Evolutionary conservation across 257 asterid species (phyloP), one percentile per base, ranked within the genome.

Genomic region (Przewalskia tangutica): DNA sequence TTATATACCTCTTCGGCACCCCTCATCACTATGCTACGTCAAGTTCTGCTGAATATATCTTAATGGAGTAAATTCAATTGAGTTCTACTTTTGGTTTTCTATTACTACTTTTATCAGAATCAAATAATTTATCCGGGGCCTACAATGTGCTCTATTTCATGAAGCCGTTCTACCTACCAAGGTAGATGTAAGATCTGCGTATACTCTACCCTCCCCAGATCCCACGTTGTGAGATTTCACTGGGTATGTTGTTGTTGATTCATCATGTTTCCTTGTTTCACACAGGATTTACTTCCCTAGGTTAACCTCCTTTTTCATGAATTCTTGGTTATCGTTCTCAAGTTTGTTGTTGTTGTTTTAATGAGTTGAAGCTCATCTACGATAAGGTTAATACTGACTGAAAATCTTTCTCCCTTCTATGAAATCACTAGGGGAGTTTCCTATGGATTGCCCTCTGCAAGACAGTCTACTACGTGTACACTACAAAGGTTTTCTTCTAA

Each of bases 381-480:
- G 1, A 7, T 50, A 46, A 7, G 60, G 68, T 85, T 75, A 56
- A 86, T 59, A 48, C 6, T 38, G 53, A 34, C 40, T 83, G 77
- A 50, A 58, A 50, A 82, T 77, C 75, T 82, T 87, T 84, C 77
- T 67, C 51, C 44, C 27, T 83, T 82, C 55, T 84, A 40, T 82
- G 86, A 60, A 78, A 89, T 86, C 84, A 81, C 73, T 85, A 96
- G 99, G 99, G 86, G 98, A 96, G 75, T 96, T 96, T 89, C 99
- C 99, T 6, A 94, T 96, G 99, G 98, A 92, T 88, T 96, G 98
- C 91, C 98, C 99, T 73, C 98, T 94, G 83, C 98, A 89, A 7
- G 99, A 96, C 85, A 96, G 99, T 89, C 88, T 91, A 70, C 88
- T 96, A 56, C 93, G 81, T 84, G 97, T 94, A 58, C 98, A 96